Evolutionary conservation across 495 filamentous ascomycete genomes (phyloP), one percentile per base, ranked within the genome.

Genomic region (Thermothielavioides terrestris): DNA sequence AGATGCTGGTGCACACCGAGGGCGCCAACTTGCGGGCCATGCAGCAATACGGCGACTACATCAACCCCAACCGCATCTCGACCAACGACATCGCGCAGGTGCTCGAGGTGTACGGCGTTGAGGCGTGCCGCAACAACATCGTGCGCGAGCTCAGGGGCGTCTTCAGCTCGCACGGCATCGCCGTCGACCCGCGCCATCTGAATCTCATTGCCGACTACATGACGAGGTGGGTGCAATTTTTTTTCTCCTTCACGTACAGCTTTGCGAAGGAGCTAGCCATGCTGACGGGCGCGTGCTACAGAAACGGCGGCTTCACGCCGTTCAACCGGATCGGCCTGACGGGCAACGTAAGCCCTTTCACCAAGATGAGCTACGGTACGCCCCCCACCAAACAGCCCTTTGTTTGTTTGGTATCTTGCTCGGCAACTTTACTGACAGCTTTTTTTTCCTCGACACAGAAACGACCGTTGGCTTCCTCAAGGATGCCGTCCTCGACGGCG

Each of bases 171-270:
- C 90, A 99, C 80, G 86, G 86, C 63, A 99, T 99, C 72, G 80
- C 75, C 50, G 92, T 99, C 52, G 89, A 99, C 62, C 79, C 84
- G 46, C 81, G 92, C 50, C 92, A 99, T 69, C 69, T 99, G 56
- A 95, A 91, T 69, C 77, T 98, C 51, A 95, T 98, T 56, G 91
- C 85, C 45, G 92, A 98, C 69, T 86, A 84, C 68, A 98, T 98
- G 92, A 97, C 94, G 15, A 60, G 60, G 58, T 60, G 11, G 12
- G 28, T 25, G 28, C 0, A 20, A 42, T 18, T 21, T 4, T 32
- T 25, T n/a, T 11, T 4, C 6, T 7, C 15, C 12, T 18, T 8
- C 14, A n/a, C n/a, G n/a, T n/a, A n/a, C n/a, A n/a, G n/a, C n/a
- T n/a, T n/a, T n/a, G n/a, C n/a, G n/a, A n/a, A n/a, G n/a, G n/a